A percentile compares a stretch with the other conserved stretches of the same genome.
These are phyloP conservation scores for Sugiyamaella xylanicola DNA, from an alignment of 1,139 yeast genomes.

Conservation along the genomic window DNA sequence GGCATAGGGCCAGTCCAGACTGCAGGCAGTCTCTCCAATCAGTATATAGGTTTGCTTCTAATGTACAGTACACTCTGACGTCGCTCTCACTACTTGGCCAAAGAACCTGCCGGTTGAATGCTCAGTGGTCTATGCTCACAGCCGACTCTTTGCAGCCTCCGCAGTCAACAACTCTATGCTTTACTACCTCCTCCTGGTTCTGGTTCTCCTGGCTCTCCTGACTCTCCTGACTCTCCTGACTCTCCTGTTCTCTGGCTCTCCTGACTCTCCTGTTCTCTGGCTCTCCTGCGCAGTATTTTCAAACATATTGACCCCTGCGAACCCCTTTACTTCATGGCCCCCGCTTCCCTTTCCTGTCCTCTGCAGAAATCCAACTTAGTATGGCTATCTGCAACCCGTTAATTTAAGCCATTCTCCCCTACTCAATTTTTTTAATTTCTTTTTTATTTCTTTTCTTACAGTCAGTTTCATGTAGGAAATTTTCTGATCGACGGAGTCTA, in stretches of 20 bases:
- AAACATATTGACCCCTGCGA: too few species aligned
- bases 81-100: too few species aligned
- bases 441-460: not conserved
- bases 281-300: too few species aligned
- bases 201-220: not conserved
- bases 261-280: not conserved
- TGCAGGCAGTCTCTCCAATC: too few species aligned
- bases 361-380: not conserved
- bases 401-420: not conserved
- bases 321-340: not conserved
- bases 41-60: too few species aligned
- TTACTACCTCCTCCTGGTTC: not conserved
- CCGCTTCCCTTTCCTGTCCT: not conserved
- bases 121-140: too few species aligned
- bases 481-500: not conserved
- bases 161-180: not conserved
- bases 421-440: not conserved
- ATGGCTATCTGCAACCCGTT: not conserved
- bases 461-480: not conserved
- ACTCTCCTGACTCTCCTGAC: not conserved
- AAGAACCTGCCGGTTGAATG: too few species aligned
- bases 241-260: not conserved
- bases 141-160: too few species aligned
- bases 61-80: too few species aligned
- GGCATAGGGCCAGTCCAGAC: not conserved